Conservation (phyloP, 176 grass and related monocot species). For the Chrysopogon serrulatus region DNA sequence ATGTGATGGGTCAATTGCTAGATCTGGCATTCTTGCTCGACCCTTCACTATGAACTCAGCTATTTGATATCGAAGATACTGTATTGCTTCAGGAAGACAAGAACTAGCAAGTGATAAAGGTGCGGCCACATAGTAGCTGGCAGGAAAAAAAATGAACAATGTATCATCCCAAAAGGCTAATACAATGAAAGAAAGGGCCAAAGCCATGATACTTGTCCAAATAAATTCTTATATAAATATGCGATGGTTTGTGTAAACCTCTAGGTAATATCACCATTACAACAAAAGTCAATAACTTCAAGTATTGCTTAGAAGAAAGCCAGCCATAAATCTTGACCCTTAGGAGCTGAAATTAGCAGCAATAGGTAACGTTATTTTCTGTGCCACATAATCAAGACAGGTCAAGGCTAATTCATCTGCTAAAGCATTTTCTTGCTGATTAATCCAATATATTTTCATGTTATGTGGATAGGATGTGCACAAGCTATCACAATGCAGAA, state of each 20-base stretch:
- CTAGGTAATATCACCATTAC: neutral
- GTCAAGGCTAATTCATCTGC: constrained; percentile 11
- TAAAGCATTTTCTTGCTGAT: neutral
- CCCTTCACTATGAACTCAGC: constrained; percentile 83
- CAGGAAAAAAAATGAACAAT: constrained; percentile 4
- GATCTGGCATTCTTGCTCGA: constrained; percentile 64
- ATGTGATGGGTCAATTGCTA: constrained; percentile 49
- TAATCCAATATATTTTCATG: neutral
- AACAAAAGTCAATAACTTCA: constrained; percentile 3
- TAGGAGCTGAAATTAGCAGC: neutral
- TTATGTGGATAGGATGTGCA: constrained; percentile 12
- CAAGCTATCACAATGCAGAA: neutral
- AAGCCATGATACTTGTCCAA: neutral
- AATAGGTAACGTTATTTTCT: neutral
- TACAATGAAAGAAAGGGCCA: neutral
- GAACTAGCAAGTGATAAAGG: constrained; percentile 77
- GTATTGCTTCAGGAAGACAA: constrained; percentile 63
- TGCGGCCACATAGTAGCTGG: constrained; percentile 63
- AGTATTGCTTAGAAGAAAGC: neutral
- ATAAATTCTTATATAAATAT: neutral
- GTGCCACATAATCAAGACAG: neutral
- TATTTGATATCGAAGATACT: constrained; percentile 54
- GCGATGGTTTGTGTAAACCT: neutral
- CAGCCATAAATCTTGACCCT: neutral
- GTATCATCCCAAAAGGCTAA: constrained; percentile 20